A percentile compares a stretch with the other conserved stretches of the same genome.
Evolutionary conservation across 305 asterid species (phyloP).

Genomic region (Salvia sclarea): DNA sequence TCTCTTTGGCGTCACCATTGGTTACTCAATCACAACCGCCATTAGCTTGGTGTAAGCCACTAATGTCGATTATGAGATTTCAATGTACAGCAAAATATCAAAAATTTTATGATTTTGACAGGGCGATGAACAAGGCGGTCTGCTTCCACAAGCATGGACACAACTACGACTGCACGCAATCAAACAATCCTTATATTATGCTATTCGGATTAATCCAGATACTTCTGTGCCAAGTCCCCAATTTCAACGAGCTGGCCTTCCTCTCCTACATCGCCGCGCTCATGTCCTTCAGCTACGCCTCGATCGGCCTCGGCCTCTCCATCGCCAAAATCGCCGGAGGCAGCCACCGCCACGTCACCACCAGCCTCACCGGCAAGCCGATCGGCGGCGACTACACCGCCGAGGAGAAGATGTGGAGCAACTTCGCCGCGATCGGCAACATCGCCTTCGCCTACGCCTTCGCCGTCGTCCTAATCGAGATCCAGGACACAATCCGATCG

Average conservation of each 20-base stretch:
- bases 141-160: slow-evolving; percentile 51
- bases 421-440: slow-evolving; percentile 61
- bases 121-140: slow-evolving; percentile 45
- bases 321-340: slow-evolving; percentile 40
- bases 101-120: no score
- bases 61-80: no score
- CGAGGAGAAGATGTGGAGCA: slow-evolving; percentile 57
- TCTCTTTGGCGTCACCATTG: slow-evolving; percentile 39
- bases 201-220: slow-evolving; percentile 38
- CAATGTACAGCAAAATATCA: no score
- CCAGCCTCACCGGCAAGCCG: slow-evolving; percentile 52
- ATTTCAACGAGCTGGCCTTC: slow-evolving; percentile 41
- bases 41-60: slow-evolving; percentile 52
- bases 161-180: slow-evolving; percentile 33
- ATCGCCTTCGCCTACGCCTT: slow-evolving; percentile 69
- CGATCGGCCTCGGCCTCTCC: slow-evolving; percentile 48
- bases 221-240: slow-evolving; percentile 43
- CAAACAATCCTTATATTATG: slow-evolving; percentile 33
- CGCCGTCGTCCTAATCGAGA: slow-evolving; percentile 55
- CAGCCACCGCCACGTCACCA: slow-evolving; percentile 33
- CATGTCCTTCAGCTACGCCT: slow-evolving; percentile 57
- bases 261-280: slow-evolving; percentile 46
- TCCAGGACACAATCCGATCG: slow-evolving; percentile 62
- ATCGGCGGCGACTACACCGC: slow-evolving; percentile 32
- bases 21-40: slow-evolving; percentile 50